Percentiles rank a stretch among this genome's conserved stretches.
These are phyloP conservation scores for Solanum chmielewskii DNA, from an alignment of 257 asterid species.

Conservation along the genomic window DNA sequence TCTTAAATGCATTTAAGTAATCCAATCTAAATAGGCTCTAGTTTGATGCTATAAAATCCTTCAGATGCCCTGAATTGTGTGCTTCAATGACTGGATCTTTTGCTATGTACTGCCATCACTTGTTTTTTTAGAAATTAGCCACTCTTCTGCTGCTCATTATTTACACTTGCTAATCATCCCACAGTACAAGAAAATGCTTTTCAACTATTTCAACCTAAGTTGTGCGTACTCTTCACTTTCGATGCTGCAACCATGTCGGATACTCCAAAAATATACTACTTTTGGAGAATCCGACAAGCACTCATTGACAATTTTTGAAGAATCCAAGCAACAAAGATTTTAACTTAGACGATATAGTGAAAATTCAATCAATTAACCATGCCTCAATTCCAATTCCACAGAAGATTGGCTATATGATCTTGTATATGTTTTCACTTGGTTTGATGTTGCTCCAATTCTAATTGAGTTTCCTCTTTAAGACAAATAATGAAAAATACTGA, in stretches of 20 bases:
- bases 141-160: not conserved
- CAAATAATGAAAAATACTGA: not conserved
- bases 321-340: not conserved
- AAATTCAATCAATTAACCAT: not conserved
- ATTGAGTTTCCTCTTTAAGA: not conserved
- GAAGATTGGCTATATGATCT: not conserved
- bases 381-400: not conserved
- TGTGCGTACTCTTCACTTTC: not conserved
- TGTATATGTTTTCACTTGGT: not conserved
- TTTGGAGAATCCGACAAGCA: not conserved
- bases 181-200: not conserved
- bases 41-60: not conserved
- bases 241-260: not conserved
- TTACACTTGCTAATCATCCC: not conserved
- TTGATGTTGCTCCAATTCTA: not conserved
- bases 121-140: not conserved
- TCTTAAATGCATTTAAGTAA: not conserved
- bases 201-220: not conserved
- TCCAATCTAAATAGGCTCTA: not conserved
- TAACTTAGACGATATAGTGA: not conserved
- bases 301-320: not conserved
- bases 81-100: not conserved
- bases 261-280: not conserved
- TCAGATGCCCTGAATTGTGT: not conserved
- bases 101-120: not conserved